A percentile compares a stretch with the other conserved stretches of the same genome.
These are phyloP conservation scores for Boletus barrowsii DNA, from an alignment of 768 basidiomycete species.

Conservation along the genomic window DNA sequence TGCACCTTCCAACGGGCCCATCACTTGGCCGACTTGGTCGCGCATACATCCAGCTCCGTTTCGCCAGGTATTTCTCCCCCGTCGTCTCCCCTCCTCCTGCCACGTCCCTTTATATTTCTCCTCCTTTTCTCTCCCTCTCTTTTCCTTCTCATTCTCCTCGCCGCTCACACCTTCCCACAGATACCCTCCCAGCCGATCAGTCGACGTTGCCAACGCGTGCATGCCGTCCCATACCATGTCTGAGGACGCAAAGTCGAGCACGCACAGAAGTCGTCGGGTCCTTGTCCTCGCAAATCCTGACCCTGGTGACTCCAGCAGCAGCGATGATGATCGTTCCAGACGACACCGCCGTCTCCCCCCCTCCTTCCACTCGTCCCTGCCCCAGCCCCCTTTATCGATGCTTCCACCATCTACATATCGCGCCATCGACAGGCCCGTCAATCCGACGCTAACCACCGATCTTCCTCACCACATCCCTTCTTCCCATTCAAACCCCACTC, in stretches of 20 bases:
- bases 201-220: slow-evolving; percentile 28
- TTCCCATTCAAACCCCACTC: slow-evolving; percentile 50
- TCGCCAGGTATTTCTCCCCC: slow-evolving; percentile 14
- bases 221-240: slow-evolving; percentile 48
- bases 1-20: slow-evolving; percentile 25
- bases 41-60: slow-evolving; percentile 28
- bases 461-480: slow-evolving; percentile 32
- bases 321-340: slow-evolving; percentile 34
- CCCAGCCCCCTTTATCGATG: slow-evolving; percentile 26
- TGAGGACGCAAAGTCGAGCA: slow-evolving; percentile 50
- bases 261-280: slow-evolving; percentile 36
- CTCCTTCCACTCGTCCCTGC: slow-evolving; percentile 25
- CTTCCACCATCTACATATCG: slow-evolving; percentile 20
- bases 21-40: slow-evolving; percentile 24
- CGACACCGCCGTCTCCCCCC: slow-evolving; percentile 15
- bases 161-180: background rate
- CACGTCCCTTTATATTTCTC: background rate
- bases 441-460: slow-evolving; percentile 37
- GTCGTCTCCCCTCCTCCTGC: background rate
- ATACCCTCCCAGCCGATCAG: slow-evolving; percentile 17
- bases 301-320: slow-evolving; percentile 43
- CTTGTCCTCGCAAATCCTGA: slow-evolving; percentile 63
- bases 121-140: background rate
- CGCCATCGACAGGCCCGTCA: slow-evolving; percentile 15
- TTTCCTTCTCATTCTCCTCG: background rate